Base-by-base conservation (phyloP, 768 basidiomycete species). In the Boletus vermiculosoides region DNA sequence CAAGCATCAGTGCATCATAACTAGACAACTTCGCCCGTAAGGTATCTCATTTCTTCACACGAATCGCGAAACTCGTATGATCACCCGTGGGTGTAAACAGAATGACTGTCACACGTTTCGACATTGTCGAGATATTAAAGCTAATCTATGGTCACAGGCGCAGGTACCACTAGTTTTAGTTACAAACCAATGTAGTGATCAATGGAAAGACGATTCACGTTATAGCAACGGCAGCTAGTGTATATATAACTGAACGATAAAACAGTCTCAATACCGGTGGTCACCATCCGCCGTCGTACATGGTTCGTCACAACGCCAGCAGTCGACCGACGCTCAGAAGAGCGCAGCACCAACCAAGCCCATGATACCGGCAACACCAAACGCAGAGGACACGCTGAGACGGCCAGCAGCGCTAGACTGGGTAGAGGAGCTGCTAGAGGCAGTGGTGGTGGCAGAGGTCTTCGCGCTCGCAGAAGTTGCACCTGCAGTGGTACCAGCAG, bases 281-380 rank as follows among this genome's bases (percentile, higher is more conserved):
- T 59, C 49, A 55, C 56, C 48, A 50, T 72, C 62, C 62, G 41
- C 57, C 48, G 15, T 60, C 47, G 42, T 44, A 44, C 5, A 42
- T 52, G 40, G 13, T 50, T 61, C 59, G 45, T 66, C 34, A 45
- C 42, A 59, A 47, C 9, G 5, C 50, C 22, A 22, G 2, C 46
- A n/a, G 15, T 13, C 40, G 8, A 48, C 18, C 49, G 2, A 44
- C 33, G 55, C 55, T 75, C 70, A 82, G 53, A 83, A 73, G 22
- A 84, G 71, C 48, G 74, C 74, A 51, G 78, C 76, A 41, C 83
- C 83, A 53, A 82, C 67, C 44, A 84, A 62, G 22, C 83, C 82
- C 66, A 85, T 69, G 37, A 83, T 33, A 39, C 77, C 77, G 46
- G 79, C 81, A 25, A 83, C 61, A 16, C 81, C 79, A 61, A 78